Conservation (phyloP, 495 filamentous ascomycete species). For the Penicillium robsamsonii region DNA sequence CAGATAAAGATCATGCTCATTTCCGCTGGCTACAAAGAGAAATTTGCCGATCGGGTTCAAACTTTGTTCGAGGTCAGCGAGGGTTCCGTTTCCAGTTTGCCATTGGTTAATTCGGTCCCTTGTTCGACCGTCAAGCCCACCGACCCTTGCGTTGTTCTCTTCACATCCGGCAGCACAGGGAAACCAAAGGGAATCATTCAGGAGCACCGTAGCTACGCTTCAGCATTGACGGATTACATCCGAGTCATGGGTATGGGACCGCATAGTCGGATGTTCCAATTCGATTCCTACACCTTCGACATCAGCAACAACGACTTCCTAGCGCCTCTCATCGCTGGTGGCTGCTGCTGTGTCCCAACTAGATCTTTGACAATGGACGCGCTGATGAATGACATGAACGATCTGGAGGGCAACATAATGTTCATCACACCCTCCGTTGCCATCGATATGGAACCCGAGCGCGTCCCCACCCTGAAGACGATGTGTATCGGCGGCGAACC, state of each 20-base stretch:
- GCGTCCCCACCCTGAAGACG: conserved; percentile 36
- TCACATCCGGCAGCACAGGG: conserved; percentile 48
- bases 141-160: conserved; percentile 32
- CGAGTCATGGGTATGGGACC: conserved; percentile 16
- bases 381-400: conserved; percentile 32
- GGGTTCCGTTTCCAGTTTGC: conserved; percentile 6
- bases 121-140: conserved; percentile 12
- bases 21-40: conserved; percentile 12
- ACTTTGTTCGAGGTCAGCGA: conserved; percentile 17
- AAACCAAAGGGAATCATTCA: conserved; percentile 50
- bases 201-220: conserved; percentile 42
- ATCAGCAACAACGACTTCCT: conserved; percentile 44
- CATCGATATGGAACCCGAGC: conserved; percentile 31
- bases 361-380: conserved; percentile 30
- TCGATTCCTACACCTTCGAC: conserved; percentile 48
- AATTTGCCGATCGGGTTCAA: conserved; percentile 11
- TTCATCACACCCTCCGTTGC: conserved; percentile 46
- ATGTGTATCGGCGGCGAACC: conserved; percentile 47
- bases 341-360: conserved; percentile 47
- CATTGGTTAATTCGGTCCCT: background rate
- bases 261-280: conserved; percentile 40
- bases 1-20: conserved; percentile 20
- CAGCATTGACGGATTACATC: conserved; percentile 23
- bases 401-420: conserved; percentile 38
- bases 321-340: conserved; percentile 41